Evolutionary conservation across 2,329 filamentous ascomycete species (phyloP).

Genomic region (Epichloe brachyelytri): DNA sequence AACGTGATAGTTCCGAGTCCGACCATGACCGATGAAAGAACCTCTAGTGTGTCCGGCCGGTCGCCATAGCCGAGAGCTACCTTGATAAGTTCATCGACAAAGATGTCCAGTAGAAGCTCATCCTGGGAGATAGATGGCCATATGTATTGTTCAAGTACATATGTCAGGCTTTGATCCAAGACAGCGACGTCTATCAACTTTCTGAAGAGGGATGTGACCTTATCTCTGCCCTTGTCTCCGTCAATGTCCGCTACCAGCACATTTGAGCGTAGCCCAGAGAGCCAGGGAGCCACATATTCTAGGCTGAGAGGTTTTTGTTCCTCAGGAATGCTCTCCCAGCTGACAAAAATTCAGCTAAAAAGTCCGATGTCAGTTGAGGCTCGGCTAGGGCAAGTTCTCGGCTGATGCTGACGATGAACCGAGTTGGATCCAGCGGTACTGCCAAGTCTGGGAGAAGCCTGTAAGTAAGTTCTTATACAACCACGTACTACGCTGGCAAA

Average conservation of each 20-base stretch:
- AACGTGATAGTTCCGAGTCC: slow-evolving; percentile 53
- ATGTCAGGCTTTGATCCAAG: slow-evolving; percentile 44
- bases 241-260: slow-evolving; percentile 47
- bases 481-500: too few species aligned
- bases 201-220: slow-evolving; percentile 48
- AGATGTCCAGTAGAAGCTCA: slow-evolving; percentile 52
- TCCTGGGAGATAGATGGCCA: slow-evolving; percentile 54
- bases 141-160: slow-evolving; percentile 50
- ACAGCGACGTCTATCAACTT: slow-evolving; percentile 55
- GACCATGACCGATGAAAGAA: slow-evolving; percentile 48
- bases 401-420: slow-evolving; percentile 54
- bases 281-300: slow-evolving; percentile 59
- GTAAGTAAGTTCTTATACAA: background rate
- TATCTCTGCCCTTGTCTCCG: slow-evolving; percentile 53
- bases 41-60: slow-evolving; percentile 46
- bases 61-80: slow-evolving; percentile 43
- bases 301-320: slow-evolving; percentile 55
- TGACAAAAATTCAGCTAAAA: slow-evolving; percentile 63
- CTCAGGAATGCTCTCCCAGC: slow-evolving; percentile 56
- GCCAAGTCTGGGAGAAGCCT: slow-evolving; percentile 35
- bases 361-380: slow-evolving; percentile 54
- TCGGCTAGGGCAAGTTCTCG: slow-evolving; percentile 49
- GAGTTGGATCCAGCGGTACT: slow-evolving; percentile 48
- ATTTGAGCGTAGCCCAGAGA: slow-evolving; percentile 46
- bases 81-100: slow-evolving; percentile 54